These are phyloP conservation scores for Lasiosphaeria miniovina DNA, from an alignment of 495 filamentous ascomycete genomes.

Conservation along the genomic window DNA sequence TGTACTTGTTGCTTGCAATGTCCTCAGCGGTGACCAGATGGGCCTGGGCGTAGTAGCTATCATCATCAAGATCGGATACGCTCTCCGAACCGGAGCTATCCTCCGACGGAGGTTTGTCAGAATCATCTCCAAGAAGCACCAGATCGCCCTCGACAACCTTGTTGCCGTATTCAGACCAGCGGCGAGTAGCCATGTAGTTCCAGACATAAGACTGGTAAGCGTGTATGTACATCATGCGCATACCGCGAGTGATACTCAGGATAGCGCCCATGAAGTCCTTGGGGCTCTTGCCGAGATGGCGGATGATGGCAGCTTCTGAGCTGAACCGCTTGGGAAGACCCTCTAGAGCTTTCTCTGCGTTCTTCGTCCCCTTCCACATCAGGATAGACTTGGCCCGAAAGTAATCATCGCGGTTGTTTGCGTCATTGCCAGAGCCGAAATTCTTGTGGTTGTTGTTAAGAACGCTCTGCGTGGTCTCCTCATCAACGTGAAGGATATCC, in stretches of 20 bases:
- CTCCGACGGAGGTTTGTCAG: constrained; percentile 21
- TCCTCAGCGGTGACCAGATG: constrained; percentile 72
- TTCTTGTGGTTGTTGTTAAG: constrained; percentile 12
- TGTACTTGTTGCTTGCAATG: constrained; percentile 71
- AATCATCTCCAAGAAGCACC: constrained; percentile 54
- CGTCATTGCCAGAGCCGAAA: constrained; percentile 1
- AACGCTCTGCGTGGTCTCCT: constrained; percentile 24
- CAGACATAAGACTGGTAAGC: constrained; percentile 93
- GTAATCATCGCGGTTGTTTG: constrained; percentile 60
- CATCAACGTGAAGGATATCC: constrained; percentile 60
- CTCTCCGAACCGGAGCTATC: constrained; percentile 45
- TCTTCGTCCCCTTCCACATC: constrained; percentile 59
- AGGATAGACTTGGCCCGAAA: constrained; percentile 72
- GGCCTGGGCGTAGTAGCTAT: constrained; percentile 69
- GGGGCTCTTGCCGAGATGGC: constrained; percentile 52
- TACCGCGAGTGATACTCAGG: constrained; percentile 67
- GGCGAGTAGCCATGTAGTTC: constrained; percentile 77
- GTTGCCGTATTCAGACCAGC: constrained; percentile 68
- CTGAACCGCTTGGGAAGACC: constrained; percentile 76
- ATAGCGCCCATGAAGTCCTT: constrained; percentile 77
- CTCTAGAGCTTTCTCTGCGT: constrained; percentile 55
- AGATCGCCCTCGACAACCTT: constrained; percentile 82
- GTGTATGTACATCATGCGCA: constrained; percentile 92
- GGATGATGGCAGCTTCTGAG: constrained; percentile 74
- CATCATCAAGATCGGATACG: constrained; percentile 32